Percentiles rank a stretch among this genome's conserved stretches.
These are phyloP conservation scores for Didymella pinodella DNA, from an alignment of 2,329 filamentous ascomycete genomes.

Conservation along the genomic window DNA sequence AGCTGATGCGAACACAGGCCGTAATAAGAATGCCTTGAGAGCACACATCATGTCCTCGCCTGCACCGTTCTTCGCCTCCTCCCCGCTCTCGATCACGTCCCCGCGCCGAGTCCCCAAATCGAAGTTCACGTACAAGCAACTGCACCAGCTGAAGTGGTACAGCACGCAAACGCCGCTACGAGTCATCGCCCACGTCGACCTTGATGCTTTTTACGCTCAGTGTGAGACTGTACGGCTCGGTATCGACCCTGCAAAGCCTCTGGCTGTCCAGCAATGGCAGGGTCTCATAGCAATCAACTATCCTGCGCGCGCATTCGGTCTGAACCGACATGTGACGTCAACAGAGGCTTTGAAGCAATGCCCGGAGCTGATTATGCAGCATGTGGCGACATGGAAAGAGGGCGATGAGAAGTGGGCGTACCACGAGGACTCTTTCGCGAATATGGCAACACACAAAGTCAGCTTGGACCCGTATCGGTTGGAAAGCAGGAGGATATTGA, in stretches of 20 bases:
- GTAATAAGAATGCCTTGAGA: constrained; percentile 24
- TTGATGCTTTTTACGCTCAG: constrained; percentile 95
- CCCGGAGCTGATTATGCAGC: constrained; percentile 82
- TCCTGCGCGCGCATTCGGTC: constrained; percentile 79
- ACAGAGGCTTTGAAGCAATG: constrained; percentile 87
- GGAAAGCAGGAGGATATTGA: constrained; percentile 82
- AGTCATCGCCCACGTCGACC: constrained; percentile 88
- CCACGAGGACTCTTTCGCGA: constrained; percentile 77
- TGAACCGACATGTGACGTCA: constrained; percentile 79
- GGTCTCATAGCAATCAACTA: constrained; percentile 97
- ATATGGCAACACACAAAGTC: constrained; percentile 90
- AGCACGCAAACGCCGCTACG: constrained; percentile 79
- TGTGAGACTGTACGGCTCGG: constrained; percentile 91
- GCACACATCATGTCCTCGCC: constrained; percentile 56
- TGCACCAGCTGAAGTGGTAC: constrained; percentile 76
- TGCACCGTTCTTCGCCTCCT: constrained; percentile 57
- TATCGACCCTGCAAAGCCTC: constrained; percentile 75
- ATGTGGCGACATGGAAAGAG: constrained; percentile 94
- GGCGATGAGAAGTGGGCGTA: constrained; percentile 94
- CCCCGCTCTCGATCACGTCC: constrained; percentile 52
- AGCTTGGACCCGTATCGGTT: constrained; percentile 90
- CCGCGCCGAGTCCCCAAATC: constrained; percentile 61
- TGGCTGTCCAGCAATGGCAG: constrained; percentile 96
- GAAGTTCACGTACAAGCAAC: constrained; percentile 83
- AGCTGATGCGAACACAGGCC: background rate